Base-by-base conservation (phyloP, 345 rosid species). In the Lepidium africanum region DNA sequence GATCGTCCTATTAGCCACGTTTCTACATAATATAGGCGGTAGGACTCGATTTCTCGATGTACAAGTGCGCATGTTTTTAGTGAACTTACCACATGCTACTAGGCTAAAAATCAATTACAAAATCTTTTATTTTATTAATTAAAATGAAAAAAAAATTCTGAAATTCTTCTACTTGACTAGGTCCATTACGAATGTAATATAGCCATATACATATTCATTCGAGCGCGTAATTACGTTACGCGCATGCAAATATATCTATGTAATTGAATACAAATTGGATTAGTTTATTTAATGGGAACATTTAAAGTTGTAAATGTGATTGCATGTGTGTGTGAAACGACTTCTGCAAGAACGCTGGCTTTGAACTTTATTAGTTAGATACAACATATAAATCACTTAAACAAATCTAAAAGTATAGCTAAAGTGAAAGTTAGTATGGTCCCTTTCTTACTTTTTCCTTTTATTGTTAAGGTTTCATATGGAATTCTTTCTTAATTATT, bases 261-360 rank as follows among this genome's bases (percentile, higher is more conserved):
- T 12, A 32, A 38, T 14, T 16, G 0, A 38, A 36, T 38, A 6
- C 4, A 12, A 52, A 42, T 42, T 41, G 47, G 13, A 35, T 2
- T 7, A 9, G 54, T 45, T 46, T 46, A 27, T 14, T 10, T 30
- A 9, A 32, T 46, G 3, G 33, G 33, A 15, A 56, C 49, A 7
- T 16, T 5, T 12, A 27, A 5, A 57, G 43, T 23, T 55, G 59
- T 56, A 39, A 53, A 58, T 65, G 71, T 65, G 61, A 50, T 50
- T 65, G 67, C 72, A 65, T 59, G 72, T 73, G 63, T 71, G 75
- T 71, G 71, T 72, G 72, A 65, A 73, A 73, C 39, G 77, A 47
- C 67, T 65, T 64, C 7, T 13, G 32, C 61, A 40, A 58, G 25
- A 58, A 36, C 9, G 71, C 55, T 65, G 54, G 71, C 66, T 67